A percentile compares a stretch with the other conserved stretches of the same genome.
phyloP scores from a whole-genome alignment of 768 basidiomycete genomes.

The Epithele typhae region DNA sequence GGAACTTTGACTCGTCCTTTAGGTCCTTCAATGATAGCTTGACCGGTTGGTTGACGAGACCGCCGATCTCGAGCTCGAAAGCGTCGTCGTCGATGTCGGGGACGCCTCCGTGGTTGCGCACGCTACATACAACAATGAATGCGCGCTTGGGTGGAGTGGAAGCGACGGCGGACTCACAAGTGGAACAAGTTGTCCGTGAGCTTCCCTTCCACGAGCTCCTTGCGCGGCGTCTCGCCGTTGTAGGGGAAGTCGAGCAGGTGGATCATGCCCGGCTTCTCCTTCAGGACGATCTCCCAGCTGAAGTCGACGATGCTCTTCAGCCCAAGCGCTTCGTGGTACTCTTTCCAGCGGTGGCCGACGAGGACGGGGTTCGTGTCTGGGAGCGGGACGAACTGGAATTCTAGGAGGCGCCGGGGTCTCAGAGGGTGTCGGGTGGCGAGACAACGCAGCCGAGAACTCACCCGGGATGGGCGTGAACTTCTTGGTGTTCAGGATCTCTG shows the following conservation, averaged over 20 bases:
- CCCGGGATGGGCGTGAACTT: slow-evolving; percentile 39
- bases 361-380: slow-evolving; percentile 49
- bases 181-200: slow-evolving; percentile 46
- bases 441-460: slow-evolving; percentile 15
- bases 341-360: slow-evolving; percentile 47
- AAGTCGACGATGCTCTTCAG: slow-evolving; percentile 40
- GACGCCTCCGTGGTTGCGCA: slow-evolving; percentile 51
- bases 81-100: slow-evolving; percentile 44
- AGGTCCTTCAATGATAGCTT: slow-evolving; percentile 44
- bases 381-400: slow-evolving; percentile 45
- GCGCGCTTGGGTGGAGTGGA: too few relatives aligned
- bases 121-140: slow-evolving; percentile 23
- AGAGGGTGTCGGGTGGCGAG: background rate
- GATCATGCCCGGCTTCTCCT: slow-evolving; percentile 47
- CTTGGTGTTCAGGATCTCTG: slow-evolving; percentile 35
- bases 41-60: slow-evolving; percentile 42
- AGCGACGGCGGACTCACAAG: slow-evolving; percentile 34
- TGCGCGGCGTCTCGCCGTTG: slow-evolving; percentile 47
- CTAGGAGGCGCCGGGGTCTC: slow-evolving; percentile 21
- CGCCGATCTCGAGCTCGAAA: slow-evolving; percentile 48
- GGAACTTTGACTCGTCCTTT: slow-evolving; percentile 42
- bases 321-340: slow-evolving; percentile 48
- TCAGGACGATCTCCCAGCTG: slow-evolving; percentile 48
- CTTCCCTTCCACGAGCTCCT: slow-evolving; percentile 40
- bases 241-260: slow-evolving; percentile 54